Evolutionary conservation across 2,329 filamentous ascomycete genomes (phyloP).

Genomic region (Stemphylium vesicarium): DNA sequence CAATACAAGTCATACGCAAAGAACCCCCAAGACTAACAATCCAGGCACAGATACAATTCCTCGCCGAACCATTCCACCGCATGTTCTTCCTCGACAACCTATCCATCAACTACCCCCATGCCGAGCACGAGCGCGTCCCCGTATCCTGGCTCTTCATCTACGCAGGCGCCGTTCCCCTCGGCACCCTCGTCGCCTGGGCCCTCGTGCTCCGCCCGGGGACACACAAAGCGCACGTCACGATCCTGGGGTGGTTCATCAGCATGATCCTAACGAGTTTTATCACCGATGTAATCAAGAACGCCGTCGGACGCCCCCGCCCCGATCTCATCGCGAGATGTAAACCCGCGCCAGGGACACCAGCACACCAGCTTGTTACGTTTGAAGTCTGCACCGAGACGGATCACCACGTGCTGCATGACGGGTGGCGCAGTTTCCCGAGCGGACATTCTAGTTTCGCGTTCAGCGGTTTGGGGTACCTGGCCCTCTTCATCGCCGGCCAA

Average conservation of each 20-base stretch:
- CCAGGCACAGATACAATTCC: slow-evolving; percentile 64
- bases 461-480: slow-evolving; percentile 76
- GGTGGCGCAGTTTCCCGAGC: slow-evolving; percentile 82
- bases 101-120: slow-evolving; percentile 84
- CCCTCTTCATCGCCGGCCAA: slow-evolving; percentile 72
- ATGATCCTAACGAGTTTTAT: slow-evolving; percentile 80
- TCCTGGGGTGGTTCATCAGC: slow-evolving; percentile 77
- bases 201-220: slow-evolving; percentile 64
- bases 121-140: slow-evolving; percentile 80
- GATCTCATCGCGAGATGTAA: slow-evolving; percentile 89
- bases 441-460: slow-evolving; percentile 83
- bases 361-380: slow-evolving; percentile 63
- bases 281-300: slow-evolving; percentile 87
- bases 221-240: slow-evolving; percentile 84
- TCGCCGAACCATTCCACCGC: slow-evolving; percentile 86
- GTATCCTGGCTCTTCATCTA: slow-evolving; percentile 81
- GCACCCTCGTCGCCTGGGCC: slow-evolving; percentile 70
- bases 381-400: slow-evolving; percentile 75
- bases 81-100: slow-evolving; percentile 91
- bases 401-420: slow-evolving; percentile 76
- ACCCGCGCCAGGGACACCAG: slow-evolving; percentile 65
- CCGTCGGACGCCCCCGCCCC: slow-evolving; percentile 80
- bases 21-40: slow-evolving; percentile 10
- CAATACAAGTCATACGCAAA: background rate
- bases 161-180: slow-evolving; percentile 73